These are phyloP conservation scores for Cercophora scortea DNA, from an alignment of 495 filamentous ascomycete genomes.

Conservation along the genomic window DNA sequence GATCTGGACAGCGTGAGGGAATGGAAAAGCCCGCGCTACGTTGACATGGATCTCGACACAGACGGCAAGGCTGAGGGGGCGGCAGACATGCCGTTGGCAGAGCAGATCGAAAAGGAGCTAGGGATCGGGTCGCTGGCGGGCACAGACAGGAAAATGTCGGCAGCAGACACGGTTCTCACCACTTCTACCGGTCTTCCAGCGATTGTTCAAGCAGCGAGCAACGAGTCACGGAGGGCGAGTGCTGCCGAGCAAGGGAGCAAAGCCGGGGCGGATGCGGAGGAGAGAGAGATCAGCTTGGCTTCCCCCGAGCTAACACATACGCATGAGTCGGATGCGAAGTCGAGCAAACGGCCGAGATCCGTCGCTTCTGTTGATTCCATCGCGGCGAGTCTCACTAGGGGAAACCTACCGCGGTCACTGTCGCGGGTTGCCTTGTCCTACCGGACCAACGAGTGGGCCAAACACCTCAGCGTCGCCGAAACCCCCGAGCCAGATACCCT, in stretches of 20 bases:
- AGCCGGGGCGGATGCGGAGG: too few relatives aligned
- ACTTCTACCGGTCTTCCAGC: too few relatives aligned
- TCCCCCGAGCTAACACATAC: too few relatives aligned
- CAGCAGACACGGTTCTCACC: too few relatives aligned
- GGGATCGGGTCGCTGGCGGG: background rate
- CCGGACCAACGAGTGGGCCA: constrained; percentile 94
- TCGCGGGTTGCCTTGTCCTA: constrained; percentile 74
- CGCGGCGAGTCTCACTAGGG: constrained; percentile 35
- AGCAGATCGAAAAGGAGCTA: background rate
- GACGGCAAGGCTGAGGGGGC: background rate
- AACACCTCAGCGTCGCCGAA: constrained; percentile 75
- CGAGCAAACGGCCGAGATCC: constrained; percentile 6
- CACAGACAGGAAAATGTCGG: too few relatives aligned
- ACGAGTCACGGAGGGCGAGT: too few relatives aligned
- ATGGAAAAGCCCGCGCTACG: constrained; percentile 2
- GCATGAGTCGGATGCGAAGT: too few relatives aligned
- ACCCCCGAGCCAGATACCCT: constrained; percentile 61
- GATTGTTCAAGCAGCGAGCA: too few relatives aligned
- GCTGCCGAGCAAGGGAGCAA: too few relatives aligned
- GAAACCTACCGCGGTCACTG: constrained; percentile 44
- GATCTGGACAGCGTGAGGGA: constrained; percentile 14
- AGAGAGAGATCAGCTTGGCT: too few relatives aligned
- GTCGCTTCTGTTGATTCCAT: constrained; percentile 30
- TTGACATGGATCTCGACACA: constrained; percentile 20
- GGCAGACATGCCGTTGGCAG: background rate